Conservation (phyloP, 805 yeast species). For the Schwanniomyces polymorphus region DNA sequence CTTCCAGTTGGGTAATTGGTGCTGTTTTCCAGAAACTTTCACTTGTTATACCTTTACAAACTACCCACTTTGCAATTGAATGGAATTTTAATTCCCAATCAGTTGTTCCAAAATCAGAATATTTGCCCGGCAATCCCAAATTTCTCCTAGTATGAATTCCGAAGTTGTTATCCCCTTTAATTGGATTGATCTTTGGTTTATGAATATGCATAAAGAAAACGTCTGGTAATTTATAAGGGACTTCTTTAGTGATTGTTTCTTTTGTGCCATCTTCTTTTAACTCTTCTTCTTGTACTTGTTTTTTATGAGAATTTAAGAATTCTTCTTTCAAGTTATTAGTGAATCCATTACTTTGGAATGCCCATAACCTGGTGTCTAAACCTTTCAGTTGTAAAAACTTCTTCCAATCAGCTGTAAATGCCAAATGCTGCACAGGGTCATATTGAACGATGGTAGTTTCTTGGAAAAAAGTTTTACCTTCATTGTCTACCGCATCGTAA, state of each 20-base stretch:
- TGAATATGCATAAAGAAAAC: constrained; percentile 32
- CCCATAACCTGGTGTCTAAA: constrained; percentile 29
- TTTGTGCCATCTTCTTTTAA: constrained; percentile 4
- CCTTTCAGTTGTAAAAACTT: constrained; percentile 20
- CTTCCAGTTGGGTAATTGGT: constrained; percentile 11
- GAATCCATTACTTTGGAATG: constrained; percentile 27
- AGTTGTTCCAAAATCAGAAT: constrained; percentile 11
- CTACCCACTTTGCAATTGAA: constrained; percentile 28
- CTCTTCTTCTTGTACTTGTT: not conserved
- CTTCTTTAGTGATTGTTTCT: constrained; percentile 1
- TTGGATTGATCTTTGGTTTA: constrained; percentile 32
- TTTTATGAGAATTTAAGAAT: constrained; percentile 11
- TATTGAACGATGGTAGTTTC: constrained; percentile 34
- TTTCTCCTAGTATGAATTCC: constrained; percentile 22
- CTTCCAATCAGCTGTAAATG: constrained; percentile 23
- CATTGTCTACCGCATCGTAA: constrained; percentile 3
- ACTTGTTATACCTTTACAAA: constrained; percentile 26
- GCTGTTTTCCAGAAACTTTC: constrained; percentile 20
- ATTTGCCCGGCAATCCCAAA: constrained; percentile 20
- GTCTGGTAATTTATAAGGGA: constrained; percentile 15
- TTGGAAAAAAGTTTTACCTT: constrained; percentile 12
- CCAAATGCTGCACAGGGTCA: constrained; percentile 21
- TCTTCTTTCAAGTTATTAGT: constrained; percentile 20
- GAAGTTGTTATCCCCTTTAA: constrained; percentile 16
- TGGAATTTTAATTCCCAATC: constrained; percentile 40